These are phyloP conservation scores for Lentinula boryana DNA, from an alignment of 768 basidiomycete species.

Conservation along the genomic window DNA sequence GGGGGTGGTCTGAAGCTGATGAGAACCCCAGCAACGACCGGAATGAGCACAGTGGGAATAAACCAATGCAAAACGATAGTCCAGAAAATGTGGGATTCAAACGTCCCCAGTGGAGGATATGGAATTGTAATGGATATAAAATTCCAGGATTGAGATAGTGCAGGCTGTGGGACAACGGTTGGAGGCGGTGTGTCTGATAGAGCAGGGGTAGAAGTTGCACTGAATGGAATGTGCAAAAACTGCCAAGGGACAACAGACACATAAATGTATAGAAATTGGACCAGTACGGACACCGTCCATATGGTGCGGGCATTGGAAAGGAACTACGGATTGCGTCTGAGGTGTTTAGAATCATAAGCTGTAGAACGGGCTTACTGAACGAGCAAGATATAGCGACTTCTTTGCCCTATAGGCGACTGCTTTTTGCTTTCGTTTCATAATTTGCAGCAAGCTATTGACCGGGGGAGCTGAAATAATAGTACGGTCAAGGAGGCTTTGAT, in stretches of 20 bases:
- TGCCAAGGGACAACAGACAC: slow-evolving; percentile 50
- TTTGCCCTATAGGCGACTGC: slow-evolving; percentile 25
- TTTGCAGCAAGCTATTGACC: slow-evolving; percentile 25
- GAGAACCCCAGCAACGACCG: slow-evolving; percentile 47
- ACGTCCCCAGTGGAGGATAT: slow-evolving; percentile 43
- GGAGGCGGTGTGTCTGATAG: not conserved
- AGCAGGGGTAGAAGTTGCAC: not conserved
- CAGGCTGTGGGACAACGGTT: slow-evolving; percentile 6
- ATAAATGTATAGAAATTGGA: slow-evolving; percentile 52
- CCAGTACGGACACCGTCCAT: slow-evolving; percentile 44
- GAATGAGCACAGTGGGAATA: slow-evolving; percentile 55
- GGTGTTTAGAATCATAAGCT: slow-evolving; percentile 4
- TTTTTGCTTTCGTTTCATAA: slow-evolving; percentile 27
- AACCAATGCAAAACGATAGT: slow-evolving; percentile 55
- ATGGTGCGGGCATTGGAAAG: slow-evolving; percentile 65
- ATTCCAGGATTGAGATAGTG: slow-evolving; percentile 6
- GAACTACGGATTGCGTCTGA: slow-evolving; percentile 29
- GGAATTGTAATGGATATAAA: slow-evolving; percentile 20
- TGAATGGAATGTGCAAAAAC: slow-evolving; percentile 28
- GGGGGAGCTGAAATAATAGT: slow-evolving; percentile 27
- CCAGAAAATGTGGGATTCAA: slow-evolving; percentile 46
- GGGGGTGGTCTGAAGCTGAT: slow-evolving; percentile 55
- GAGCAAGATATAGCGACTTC: slow-evolving; percentile 29
- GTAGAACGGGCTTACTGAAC: slow-evolving; percentile 24
- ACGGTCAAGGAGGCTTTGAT: slow-evolving; percentile 18